Evolutionary conservation across 2,329 filamentous ascomycete species (phyloP), one percentile per base, ranked within the genome.

Genomic region (Cercospora zeae-maydis): DNA sequence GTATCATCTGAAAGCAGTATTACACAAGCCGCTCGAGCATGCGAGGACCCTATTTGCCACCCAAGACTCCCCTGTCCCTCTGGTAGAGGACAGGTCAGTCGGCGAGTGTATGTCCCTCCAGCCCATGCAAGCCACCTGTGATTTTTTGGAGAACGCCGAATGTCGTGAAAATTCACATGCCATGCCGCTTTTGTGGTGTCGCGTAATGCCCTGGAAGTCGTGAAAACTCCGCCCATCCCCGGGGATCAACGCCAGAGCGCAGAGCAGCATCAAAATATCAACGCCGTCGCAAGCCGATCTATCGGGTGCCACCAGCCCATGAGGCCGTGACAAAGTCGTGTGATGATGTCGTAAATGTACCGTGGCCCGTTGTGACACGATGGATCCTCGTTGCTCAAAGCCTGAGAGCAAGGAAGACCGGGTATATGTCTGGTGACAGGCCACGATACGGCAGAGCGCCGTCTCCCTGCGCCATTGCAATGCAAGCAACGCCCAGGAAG

Each of bases 251-350:
- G 54, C 57, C 45, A 42, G 21, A 53, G 57, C 31, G 57, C 42
- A 59, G 34, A 59, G 57, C 45, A 34, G 14, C 62, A 58, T 62
- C 63, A 63, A 63, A 66, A 56, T 59, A 65, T 53, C 21, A 69
- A 69, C 67, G 65, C 67, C 67, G 61, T 64, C 58, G 63, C 62
- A 63, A 58, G 61, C 55, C 64, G 65, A 69, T 69, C 65, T 67
- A 66, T 63, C 65, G 60, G 65, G 60, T 61, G 62, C 47, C 62
- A 64, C 63, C 63, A 55, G 63, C 62, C 61, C 60, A 36, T 56
- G 57, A 37, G 51, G 55, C 58, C 62, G 58, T 52, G 45, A 55
- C 55, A 30, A 58, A 62, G 62, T 65, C 61, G 64, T 63, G 66
- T 66, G 63, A 62, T 65, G 61, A 63, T 66, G 61, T 66, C 64